Evolutionary conservation across 2,329 filamentous ascomycete genomes (phyloP).

Genomic region (Leptographium radiaticola): DNA sequence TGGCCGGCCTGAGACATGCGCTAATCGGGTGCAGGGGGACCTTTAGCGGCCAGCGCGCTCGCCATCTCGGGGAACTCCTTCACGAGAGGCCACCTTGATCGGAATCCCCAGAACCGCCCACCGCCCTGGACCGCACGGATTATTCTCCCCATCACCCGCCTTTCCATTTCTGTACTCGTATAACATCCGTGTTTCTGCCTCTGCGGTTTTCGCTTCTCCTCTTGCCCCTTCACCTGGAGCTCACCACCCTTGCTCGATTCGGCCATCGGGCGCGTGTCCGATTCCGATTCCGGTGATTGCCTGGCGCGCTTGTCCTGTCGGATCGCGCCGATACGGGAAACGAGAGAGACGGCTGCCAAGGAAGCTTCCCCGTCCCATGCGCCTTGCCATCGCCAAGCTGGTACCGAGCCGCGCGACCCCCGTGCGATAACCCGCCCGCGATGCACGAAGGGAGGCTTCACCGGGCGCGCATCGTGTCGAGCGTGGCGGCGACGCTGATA

Average conservation of each 20-base stretch:
- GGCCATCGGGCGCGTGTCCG: no score
- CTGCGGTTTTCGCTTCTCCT: neutral
- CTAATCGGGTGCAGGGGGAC: neutral
- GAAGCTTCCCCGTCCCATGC: no score
- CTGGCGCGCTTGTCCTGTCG: no score
- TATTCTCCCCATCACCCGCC: no score
- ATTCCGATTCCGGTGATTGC: no score
- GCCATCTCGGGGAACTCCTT: neutral
- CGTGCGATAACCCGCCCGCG: neutral
- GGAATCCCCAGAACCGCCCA: neutral
- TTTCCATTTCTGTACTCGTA: no score
- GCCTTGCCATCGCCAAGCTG: no score
- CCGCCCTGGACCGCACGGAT: neutral
- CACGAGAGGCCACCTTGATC: neutral
- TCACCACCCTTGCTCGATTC: no score
- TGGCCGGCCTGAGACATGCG: neutral
- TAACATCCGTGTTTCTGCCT: neutral
- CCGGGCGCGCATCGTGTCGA: slow-evolving; percentile 62
- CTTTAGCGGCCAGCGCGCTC: neutral
- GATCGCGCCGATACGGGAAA: no score
- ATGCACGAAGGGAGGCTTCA: slow-evolving; percentile 11
- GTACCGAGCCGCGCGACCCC: no score
- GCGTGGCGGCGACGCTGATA: slow-evolving; percentile 71
- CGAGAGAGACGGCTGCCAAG: neutral
- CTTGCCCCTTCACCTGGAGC: neutral